Evolutionary conservation across 2,329 filamentous ascomycete species (phyloP), one percentile per base, ranked within the genome.

Genomic region (Claviceps pusilla): DNA sequence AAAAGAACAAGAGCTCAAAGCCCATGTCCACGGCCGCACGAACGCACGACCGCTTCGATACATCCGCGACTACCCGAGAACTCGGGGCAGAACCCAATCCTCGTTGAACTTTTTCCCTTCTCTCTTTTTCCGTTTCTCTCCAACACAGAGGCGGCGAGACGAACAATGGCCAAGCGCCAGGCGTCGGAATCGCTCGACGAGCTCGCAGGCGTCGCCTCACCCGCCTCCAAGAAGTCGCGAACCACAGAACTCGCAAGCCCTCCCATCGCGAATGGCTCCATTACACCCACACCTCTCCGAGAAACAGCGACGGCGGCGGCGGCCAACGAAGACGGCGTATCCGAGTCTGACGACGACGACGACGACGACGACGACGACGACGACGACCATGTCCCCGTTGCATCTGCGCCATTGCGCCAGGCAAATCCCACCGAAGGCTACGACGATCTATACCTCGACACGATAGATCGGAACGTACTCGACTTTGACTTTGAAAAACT

Each of bases 401-500:
- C 63, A 52, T 66, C 66, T 45, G 75, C 71, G n/a, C 74, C 77
- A 24, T 74, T 75, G 60, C 82, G 88, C 59, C 89, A 95, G 68
- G 75, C 76, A 51, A 87, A 85, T 48, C 89, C 91, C 16, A 80
- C 87, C 39, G 86, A 86, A 66, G 91, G 91, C 58, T 98, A 96
- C 73, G 84, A 86, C 63, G 91, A 98, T 68, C 82, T 98, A 33
- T 98, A 98, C 68, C 86, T 98, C 61, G 93, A 98, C 73, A 97
- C 93, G 12, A 94, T 98, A 71, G 83, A 95, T 69, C 87, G 93
- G 64, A 82, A 84, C 65, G 84, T 95, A 49, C 83, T 97, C 55
- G 93, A 98, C 70, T 97, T 97, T 67, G 93, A 98, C 70, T 98
- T 98, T 67, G 93, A 98, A 68, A 98, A 98, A 75, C 81, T 96